Percentiles rank a stretch among this genome's conserved stretches.
Conservation (phyloP, 2,329 filamentous ascomycete genomes). For the Aspergillus uvarum region DNA sequence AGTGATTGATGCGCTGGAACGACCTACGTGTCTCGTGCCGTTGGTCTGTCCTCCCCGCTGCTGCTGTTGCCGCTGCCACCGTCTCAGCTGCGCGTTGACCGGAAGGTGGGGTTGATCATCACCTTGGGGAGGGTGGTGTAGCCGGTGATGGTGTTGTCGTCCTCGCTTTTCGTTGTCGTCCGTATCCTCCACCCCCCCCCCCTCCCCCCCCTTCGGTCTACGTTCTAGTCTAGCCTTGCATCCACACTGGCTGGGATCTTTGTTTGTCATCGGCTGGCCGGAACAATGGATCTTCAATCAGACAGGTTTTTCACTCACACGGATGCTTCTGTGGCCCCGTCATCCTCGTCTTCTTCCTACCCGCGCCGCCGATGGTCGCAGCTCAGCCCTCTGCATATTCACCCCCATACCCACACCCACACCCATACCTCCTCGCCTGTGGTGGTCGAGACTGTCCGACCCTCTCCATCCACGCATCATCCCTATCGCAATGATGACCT, state of each 20-base stretch:
- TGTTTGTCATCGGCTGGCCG: constrained; percentile 7
- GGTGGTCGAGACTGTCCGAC: constrained; percentile 19
- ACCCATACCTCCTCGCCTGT: constrained; percentile 18
- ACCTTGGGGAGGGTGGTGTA: constrained; percentile 2
- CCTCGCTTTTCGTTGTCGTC: background rate
- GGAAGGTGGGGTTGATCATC: constrained; percentile 13
- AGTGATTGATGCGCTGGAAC: constrained; percentile 15
- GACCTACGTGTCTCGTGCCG: constrained; percentile 17
- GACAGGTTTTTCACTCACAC: constrained; percentile 29
- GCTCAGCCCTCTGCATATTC: constrained; percentile 23
- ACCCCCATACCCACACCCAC: too few species aligned
- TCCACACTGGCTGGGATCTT: constrained; percentile 5
- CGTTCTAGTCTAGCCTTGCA: background rate
- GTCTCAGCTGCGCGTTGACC: constrained; percentile 3
- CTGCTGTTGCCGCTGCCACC: constrained; percentile 9
- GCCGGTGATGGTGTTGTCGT: constrained; percentile 8
- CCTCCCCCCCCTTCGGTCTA: background rate
- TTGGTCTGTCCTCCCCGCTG: background rate
- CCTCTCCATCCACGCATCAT: constrained; percentile 23
- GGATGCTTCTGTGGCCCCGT: constrained; percentile 28
- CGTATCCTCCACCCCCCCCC: background rate
- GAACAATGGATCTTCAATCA: constrained; percentile 36
- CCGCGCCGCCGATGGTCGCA: constrained; percentile 35
- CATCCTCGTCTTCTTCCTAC: constrained; percentile 31
- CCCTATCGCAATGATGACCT: constrained; percentile 25